Conservation (phyloP, 2,329 filamentous ascomycete genomes). For the Aulographum hederae region DNA sequence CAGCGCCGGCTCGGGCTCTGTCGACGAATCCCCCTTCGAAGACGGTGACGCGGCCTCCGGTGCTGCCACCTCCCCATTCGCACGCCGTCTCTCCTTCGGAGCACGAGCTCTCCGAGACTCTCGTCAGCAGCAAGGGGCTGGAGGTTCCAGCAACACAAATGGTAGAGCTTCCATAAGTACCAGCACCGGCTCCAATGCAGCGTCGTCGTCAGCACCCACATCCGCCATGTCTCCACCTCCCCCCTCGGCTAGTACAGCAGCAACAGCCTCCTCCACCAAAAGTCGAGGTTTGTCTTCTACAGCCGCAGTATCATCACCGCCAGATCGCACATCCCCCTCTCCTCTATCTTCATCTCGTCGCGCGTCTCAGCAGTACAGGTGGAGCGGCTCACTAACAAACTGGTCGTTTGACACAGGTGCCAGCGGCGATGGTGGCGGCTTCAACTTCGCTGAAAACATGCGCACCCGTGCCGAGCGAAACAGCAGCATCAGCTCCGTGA, state of each 20-base stretch:
- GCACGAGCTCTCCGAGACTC: constrained; percentile 59
- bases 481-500: constrained; percentile 37
- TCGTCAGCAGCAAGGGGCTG: constrained; percentile 32
- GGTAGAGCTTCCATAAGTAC: constrained; percentile 35
- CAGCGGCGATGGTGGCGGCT: constrained; percentile 64
- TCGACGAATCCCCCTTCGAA: constrained; percentile 30
- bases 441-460: constrained; percentile 95
- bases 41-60: constrained; percentile 37
- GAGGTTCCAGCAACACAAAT: constrained; percentile 16
- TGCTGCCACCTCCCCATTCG: constrained; percentile 55
- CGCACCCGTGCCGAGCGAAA: constrained; percentile 72
- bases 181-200: background rate
- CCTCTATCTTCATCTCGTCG: constrained; percentile 9
- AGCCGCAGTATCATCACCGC: constrained; percentile 13
- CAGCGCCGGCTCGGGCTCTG: constrained; percentile 25
- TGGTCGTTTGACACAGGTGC: too few species aligned
- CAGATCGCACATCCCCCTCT: constrained; percentile 12
- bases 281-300: constrained; percentile 37
- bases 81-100: constrained; percentile 78
- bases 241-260: too few species aligned
- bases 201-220: too few species aligned
- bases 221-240: too few species aligned
- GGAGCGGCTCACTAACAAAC: too few species aligned
- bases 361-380: too few species aligned
- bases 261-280: too few species aligned